A percentile compares a stretch with the other conserved stretches of the same genome.
phyloP scores from a whole-genome alignment of 1,284 basidiomycete genomes.

The Wallemia mellicola region DNA sequence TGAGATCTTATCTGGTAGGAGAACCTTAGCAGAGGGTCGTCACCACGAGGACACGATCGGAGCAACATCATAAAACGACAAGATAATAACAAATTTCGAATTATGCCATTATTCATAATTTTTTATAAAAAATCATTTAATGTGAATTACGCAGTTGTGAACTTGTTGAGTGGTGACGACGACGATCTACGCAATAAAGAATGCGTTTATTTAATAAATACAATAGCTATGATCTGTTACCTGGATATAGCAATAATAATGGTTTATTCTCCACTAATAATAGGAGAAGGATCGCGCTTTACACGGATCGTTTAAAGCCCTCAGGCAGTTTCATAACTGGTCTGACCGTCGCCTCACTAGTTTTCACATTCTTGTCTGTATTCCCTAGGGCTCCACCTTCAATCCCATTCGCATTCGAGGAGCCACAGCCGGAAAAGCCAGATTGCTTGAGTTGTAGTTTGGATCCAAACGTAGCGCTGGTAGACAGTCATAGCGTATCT shows the following conservation, averaged over 20 bases:
- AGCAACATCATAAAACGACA: neutral
- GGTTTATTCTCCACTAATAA: neutral
- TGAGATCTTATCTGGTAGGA: slow-evolving; percentile 24
- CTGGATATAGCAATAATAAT: neutral
- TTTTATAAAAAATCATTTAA: no score
- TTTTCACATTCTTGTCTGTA: neutral
- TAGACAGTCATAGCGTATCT: neutral
- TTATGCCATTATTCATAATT: no score
- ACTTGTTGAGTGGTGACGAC: neutral
- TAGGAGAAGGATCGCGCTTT: neutral
- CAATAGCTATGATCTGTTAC: neutral
- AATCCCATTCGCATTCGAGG: neutral
- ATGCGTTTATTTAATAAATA: neutral
- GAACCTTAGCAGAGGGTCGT: neutral
- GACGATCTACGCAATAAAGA: no score
- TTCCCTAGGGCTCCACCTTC: neutral
- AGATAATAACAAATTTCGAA: no score
- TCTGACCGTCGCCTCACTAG: neutral
- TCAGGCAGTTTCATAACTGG: neutral
- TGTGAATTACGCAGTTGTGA: neutral
- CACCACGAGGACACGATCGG: neutral
- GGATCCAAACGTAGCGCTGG: neutral
- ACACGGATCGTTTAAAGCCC: neutral
- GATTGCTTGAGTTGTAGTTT: neutral
- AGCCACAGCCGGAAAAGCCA: neutral